A percentile compares a stretch with the other conserved stretches of the same genome.
Conservation (phyloP, 345 rosid species). For the Psidium guajava region DNA sequence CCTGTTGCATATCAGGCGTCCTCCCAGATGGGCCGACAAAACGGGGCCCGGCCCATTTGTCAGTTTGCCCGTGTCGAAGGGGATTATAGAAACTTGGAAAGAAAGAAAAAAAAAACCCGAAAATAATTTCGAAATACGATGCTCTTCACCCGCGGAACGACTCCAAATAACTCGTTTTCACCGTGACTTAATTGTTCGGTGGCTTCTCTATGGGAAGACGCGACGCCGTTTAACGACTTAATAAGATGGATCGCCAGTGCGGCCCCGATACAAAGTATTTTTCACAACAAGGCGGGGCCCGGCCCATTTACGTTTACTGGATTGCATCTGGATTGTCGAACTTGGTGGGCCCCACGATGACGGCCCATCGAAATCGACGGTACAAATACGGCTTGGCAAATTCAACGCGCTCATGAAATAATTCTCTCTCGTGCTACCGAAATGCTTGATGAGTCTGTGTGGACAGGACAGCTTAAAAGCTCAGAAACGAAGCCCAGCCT, state of each 20-base stretch:
- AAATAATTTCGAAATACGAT: not conserved
- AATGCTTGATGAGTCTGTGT: too few species aligned
- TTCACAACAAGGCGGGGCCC: not conserved
- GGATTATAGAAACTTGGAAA: not conserved
- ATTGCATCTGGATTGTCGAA: too few species aligned
- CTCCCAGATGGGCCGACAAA: not conserved
- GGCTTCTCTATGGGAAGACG: too few species aligned
- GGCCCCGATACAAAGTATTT: not conserved
- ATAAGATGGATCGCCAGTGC: not conserved
- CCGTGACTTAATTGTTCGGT: too few species aligned
- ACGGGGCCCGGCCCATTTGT: not conserved
- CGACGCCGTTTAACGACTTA: too few species aligned
- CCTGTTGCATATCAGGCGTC: not conserved
- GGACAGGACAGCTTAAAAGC: not conserved
- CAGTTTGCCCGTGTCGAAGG: not conserved
- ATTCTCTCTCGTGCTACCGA: not conserved
- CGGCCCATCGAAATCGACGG: too few species aligned
- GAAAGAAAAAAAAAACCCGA: not conserved
- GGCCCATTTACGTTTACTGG: too few species aligned
- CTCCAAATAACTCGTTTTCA: not conserved
- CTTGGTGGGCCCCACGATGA: too few species aligned
- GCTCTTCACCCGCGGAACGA: not conserved
- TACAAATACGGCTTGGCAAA: too few species aligned
- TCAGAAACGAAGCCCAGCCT: not conserved
- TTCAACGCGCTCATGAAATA: too few species aligned